Conservation (phyloP, 306 rosid species). For the Sicyos edulis region DNA sequence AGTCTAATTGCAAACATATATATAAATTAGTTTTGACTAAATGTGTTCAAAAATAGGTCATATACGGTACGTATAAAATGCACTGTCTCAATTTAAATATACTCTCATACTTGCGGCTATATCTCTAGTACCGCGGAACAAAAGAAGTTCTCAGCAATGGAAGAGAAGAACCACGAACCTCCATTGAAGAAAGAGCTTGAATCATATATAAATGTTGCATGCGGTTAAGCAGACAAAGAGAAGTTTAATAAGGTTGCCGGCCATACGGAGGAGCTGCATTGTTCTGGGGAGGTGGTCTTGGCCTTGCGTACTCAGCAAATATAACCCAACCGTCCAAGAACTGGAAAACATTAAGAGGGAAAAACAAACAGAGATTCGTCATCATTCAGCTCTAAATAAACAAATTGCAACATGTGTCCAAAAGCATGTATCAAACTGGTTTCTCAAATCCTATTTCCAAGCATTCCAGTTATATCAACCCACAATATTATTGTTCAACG, state of each 20-base stretch:
- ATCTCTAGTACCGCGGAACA: conserved; percentile 1
- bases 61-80: background rate
- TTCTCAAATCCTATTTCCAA: background rate
- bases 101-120: conserved; percentile 8
- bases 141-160: background rate
- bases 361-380: background rate
- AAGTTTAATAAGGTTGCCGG: conserved; percentile 18
- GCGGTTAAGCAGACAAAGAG: conserved; percentile 14
- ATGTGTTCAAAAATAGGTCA: background rate
- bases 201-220: background rate
- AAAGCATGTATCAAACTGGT: background rate
- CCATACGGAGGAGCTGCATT: conserved; percentile 31
- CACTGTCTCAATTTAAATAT: background rate
- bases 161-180: background rate
- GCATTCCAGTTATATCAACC: background rate
- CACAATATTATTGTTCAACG: no score
- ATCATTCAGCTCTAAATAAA: background rate
- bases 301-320: conserved; percentile 93
- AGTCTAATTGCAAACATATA: background rate
- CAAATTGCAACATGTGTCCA: background rate
- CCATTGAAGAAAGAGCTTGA: background rate
- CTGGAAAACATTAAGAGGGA: conserved; percentile 35
- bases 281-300: conserved; percentile 52
- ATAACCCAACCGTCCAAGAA: conserved; percentile 98
- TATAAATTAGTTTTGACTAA: background rate